Base-by-base conservation (phyloP, 2,329 filamentous ascomycete species). In the Alternaria incomplexa region DNA sequence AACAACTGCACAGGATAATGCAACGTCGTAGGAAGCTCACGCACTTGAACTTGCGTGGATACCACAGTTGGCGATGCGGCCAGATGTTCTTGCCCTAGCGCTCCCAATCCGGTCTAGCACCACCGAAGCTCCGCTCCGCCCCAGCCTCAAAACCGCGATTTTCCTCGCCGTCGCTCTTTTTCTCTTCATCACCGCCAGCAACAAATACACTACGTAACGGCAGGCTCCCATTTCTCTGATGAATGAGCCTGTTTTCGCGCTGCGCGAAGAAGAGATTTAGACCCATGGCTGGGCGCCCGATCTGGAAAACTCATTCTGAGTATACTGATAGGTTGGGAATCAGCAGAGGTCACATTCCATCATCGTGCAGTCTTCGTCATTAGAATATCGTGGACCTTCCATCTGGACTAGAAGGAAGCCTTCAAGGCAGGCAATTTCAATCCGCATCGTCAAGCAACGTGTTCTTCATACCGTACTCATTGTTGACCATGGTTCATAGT, bases 251-350 rank as follows among this genome's bases (percentile, higher is more conserved):
- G 88, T 89, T 89, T 88, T 89, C 87, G 87, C 85, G 86, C 89
- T 89, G 87, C 78, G 88, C 88, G 88, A 81, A 91, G 87, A 91
- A 73, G 68, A 82, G 84, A 82, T 72, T 43, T 73, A 73, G 73
- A 86, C 88, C 88, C 87, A 86, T 90, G 84, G 88, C 89, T 91
- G 89, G 89, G 89, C 89, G 87, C 89, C 89, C 85, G 86, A 82
- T 82, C 85, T 89, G 86, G 87, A 89, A 85, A 83, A 75, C 84
- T 87, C 86, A 82, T 89, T 87, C 80, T 81, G 86, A 86, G 84
- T 81, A 83, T 85, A 81, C 81, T 85, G 88, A 90, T 82, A 85
- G 85, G 81, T 83, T 86, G 85, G 89, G 89, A 91, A 91, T 91
- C 89, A 91, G 89, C 87, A 85, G 88, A 84, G 89, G 88, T 89